phyloP scores from a whole-genome alignment of 768 basidiomycete species.

The Tremella fuciformis region DNA sequence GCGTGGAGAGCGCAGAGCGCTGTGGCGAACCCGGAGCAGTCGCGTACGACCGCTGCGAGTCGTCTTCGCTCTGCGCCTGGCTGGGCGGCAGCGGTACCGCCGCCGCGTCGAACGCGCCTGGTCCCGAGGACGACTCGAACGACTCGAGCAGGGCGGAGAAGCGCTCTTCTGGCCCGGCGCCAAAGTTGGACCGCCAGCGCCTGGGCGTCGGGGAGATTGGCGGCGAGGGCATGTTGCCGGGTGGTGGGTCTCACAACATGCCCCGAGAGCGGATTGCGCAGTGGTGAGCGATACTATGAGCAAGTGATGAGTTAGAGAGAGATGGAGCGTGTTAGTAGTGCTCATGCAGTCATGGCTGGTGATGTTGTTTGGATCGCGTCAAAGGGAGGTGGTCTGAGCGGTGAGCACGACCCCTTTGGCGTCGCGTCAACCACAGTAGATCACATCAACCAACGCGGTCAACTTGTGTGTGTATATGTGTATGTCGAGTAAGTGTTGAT shows the following conservation, averaged over 20 bases:
- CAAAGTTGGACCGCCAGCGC: constrained; percentile 5
- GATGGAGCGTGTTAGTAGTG: not conserved
- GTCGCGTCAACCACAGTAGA: too few species aligned
- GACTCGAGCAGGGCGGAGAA: constrained; percentile 1
- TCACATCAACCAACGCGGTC: too few species aligned
- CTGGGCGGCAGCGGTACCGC: too few species aligned
- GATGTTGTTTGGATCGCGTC: too few species aligned
- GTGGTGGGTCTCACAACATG: not conserved
- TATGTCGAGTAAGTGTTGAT: too few species aligned
- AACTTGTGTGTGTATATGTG: too few species aligned
- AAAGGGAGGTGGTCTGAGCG: too few species aligned
- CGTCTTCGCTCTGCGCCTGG: too few species aligned
- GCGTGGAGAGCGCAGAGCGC: constrained; percentile 1
- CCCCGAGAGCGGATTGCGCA: not conserved
- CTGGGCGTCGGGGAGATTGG: constrained; percentile 7
- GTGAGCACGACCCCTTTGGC: too few species aligned
- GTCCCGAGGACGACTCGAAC: not conserved
- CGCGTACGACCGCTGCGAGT: not conserved
- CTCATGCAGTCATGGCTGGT: too few species aligned
- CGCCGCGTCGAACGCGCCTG: too few species aligned
- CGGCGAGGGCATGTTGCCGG: constrained; percentile 7
- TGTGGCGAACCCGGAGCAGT: constrained; percentile 4
- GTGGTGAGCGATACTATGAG: constrained; percentile 2
- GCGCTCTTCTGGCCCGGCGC: not conserved
- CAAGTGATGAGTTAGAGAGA: not conserved